Conservation (phyloP, 352 stramenopile genomes). For the Lagenidium sp. region DNA sequence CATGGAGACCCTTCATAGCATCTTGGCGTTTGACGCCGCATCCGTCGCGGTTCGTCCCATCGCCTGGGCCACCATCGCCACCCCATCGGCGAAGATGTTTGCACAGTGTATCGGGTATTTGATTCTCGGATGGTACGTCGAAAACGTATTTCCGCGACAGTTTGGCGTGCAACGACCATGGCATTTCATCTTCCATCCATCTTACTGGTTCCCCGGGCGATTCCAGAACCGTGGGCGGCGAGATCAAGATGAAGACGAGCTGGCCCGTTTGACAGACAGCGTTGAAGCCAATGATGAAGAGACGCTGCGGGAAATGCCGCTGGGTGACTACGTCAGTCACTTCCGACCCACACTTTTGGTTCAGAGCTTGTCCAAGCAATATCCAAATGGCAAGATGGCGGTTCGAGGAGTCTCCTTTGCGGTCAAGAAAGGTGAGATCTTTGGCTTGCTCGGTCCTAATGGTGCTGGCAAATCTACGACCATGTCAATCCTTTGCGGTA, state of each 20-base stretch:
- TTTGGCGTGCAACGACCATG: slow-evolving; percentile 88
- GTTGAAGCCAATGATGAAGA: slow-evolving; percentile 20
- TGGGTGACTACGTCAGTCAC: slow-evolving; percentile 43
- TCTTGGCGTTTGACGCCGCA: slow-evolving; percentile 40
- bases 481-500: slow-evolving; percentile 93
- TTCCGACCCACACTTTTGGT: slow-evolving; percentile 55
- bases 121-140: slow-evolving; percentile 90
- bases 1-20: slow-evolving; percentile 41
- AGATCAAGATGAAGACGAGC: slow-evolving; percentile 5
- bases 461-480: slow-evolving; percentile 95
- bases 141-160: slow-evolving; percentile 88
- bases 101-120: slow-evolving; percentile 82
- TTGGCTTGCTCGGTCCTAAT: slow-evolving; percentile 91
- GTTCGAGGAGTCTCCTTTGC: slow-evolving; percentile 81
- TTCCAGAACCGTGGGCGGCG: neutral
- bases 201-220: slow-evolving; percentile 65
- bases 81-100: slow-evolving; percentile 54
- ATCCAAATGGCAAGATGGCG: slow-evolving; percentile 68
- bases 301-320: slow-evolving; percentile 52
- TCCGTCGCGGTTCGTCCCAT: slow-evolving; percentile 26
- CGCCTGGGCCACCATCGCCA: slow-evolving; percentile 31
- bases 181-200: slow-evolving; percentile 87
- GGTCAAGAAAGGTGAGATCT: slow-evolving; percentile 89
- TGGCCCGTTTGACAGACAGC: slow-evolving; percentile 6
- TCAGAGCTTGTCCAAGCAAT: slow-evolving; percentile 47